Conservation (phyloP, 1,284 basidiomycete genomes). For the Puccinia triticina region DNA sequence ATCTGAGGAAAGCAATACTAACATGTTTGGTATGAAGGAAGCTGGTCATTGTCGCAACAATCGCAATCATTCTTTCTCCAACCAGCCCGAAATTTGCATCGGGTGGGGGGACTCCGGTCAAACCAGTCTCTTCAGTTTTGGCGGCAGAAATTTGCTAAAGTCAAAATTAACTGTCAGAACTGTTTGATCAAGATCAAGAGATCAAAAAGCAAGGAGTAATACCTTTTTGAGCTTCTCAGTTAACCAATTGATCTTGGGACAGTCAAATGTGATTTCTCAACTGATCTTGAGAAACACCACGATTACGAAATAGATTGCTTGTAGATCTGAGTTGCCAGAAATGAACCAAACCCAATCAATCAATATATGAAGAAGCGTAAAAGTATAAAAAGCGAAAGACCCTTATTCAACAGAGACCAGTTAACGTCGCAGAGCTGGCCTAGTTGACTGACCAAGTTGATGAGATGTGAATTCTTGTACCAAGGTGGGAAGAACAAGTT, state of each 20-base stretch:
- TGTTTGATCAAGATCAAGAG: not conserved
- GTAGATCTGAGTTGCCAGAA: constrained; percentile 12
- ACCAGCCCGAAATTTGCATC: constrained; percentile 5
- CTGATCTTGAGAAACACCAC: constrained; percentile 27
- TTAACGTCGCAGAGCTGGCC: not conserved
- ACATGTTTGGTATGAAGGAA: constrained; percentile 22
- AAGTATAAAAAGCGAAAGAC: constrained; percentile 4
- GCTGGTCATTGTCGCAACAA: constrained; percentile 17
- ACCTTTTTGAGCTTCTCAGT: constrained; percentile 34
- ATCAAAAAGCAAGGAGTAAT: not conserved
- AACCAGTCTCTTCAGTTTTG: not conserved
- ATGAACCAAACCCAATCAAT: not conserved
- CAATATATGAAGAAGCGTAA: not conserved
- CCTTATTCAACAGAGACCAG: constrained; percentile 21
- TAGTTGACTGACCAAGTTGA: constrained; percentile 13
- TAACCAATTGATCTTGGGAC: constrained; percentile 14
- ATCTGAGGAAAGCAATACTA: not conserved
- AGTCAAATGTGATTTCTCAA: constrained; percentile 2
- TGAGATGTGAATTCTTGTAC: not conserved
- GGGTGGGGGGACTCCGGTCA: not conserved
- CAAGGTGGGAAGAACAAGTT: constrained; percentile 35
- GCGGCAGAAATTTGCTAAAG: constrained; percentile 11
- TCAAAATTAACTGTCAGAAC: not conserved
- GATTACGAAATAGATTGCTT: constrained; percentile 33
- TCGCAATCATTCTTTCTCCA: constrained; percentile 37